Base-by-base conservation (phyloP, 305 asterid species). In the Solanum hybrid region DNA sequence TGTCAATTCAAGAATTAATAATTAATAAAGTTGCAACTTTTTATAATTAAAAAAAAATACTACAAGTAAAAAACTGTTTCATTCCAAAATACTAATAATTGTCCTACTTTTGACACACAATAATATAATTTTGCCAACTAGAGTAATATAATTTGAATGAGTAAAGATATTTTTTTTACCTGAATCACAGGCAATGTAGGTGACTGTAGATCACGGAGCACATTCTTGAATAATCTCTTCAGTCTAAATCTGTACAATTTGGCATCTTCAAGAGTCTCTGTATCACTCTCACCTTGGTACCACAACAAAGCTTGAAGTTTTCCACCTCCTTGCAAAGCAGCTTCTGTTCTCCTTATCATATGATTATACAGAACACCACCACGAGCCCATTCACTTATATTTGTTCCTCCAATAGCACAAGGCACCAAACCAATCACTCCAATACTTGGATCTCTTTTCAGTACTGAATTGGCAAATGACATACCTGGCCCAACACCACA, bases 261-360 rank as follows among this genome's bases (percentile, higher is more conserved):
- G 33, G 88, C 90, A 57, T 89, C 88, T 29, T 89, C 82, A 79
- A 81, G 90, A 81, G 33, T 80, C 73, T 89, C 34, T 16, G 93
- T 89, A 69, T 94, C 95, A 26, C 89, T 88, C 90, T 92, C 95
- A 35, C 94, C 95, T 87, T 94, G 95, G 89, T 92, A 93, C 95
- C 95, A 94, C 31, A 94, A 57, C 16, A 94, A 89, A 2, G 92
- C 95, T 14, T 76, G 90, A 14, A 94, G 89, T 26, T n/a, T 11
- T 22, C 94, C 93, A 11, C 93, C 94, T 6, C 88, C 29, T 28
- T 20, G 81, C 16, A 92, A 10, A 8, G 95, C 91, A 3, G 90
- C 91, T 4, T 12, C 86, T 2, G 94, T 67, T 42, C 93, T 89
- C n/a, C 22, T 35, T 22, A 94, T 24, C 73, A 91, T 42, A 37